A percentile compares a stretch with the other conserved stretches of the same genome.
Conservation (phyloP, 164 flowering plant genomes). For the Kingdonia uniflora region DNA sequence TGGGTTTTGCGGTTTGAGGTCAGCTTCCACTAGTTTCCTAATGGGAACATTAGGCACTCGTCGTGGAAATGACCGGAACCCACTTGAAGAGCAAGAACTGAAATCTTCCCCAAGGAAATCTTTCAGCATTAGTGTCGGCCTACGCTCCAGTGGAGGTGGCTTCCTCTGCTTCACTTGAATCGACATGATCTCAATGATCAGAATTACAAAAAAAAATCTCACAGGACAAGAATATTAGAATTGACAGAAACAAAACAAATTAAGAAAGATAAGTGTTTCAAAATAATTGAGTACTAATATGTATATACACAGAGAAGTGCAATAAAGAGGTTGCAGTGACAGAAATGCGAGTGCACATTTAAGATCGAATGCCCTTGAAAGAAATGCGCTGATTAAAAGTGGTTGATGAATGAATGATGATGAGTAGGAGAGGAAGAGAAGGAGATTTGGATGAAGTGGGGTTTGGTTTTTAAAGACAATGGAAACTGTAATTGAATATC, state of each 20-base stretch:
- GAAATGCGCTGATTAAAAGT: background rate
- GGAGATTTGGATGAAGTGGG: conserved; percentile 4
- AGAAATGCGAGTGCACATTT: background rate
- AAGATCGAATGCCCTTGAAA: background rate
- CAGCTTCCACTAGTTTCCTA: conserved; percentile 38
- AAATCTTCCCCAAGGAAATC: conserved; percentile 56
- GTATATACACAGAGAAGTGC: background rate
- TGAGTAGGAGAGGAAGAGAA: conserved; percentile 1
- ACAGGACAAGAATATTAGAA: background rate
- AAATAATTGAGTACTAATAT: too few relatives aligned
- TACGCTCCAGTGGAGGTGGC: background rate
- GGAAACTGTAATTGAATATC: too few relatives aligned
- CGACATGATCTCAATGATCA: background rate
- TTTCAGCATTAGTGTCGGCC: conserved; percentile 39
- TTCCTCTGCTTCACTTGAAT: conserved; percentile 1
- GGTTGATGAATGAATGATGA: background rate
- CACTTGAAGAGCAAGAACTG: conserved; percentile 61
- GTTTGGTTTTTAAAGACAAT: background rate
- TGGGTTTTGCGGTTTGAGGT: conserved; percentile 21
- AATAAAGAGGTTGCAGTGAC: conserved; percentile 7
- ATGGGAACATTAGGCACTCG: conserved; percentile 35
- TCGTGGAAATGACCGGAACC: conserved; percentile 53
- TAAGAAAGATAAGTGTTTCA: too few relatives aligned
- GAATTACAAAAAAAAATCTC: background rate
- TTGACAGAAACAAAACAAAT: too few relatives aligned